Evolutionary conservation across 2,329 filamentous ascomycete genomes (phyloP).

Genomic region (Rutstroemia sp.): DNA sequence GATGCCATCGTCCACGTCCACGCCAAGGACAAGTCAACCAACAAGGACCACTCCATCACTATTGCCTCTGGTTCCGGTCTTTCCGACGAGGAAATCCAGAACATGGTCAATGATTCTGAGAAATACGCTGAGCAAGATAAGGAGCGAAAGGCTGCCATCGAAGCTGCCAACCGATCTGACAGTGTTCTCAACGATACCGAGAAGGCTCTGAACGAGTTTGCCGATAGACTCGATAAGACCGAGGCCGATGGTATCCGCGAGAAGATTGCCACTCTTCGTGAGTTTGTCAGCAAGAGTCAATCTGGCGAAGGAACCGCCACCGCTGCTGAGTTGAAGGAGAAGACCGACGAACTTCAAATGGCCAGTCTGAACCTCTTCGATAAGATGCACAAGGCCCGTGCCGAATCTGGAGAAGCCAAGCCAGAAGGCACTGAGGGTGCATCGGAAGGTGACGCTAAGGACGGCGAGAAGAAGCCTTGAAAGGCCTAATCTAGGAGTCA

Average conservation of each 20-base stretch:
- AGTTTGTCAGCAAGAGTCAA: conserved; percentile 91
- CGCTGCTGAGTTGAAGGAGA: conserved; percentile 92
- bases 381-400: conserved; percentile 98
- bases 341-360: conserved; percentile 96
- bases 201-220: conserved; percentile 94
- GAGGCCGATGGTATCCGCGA: conserved; percentile 90
- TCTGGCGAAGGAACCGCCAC: conserved; percentile 80
- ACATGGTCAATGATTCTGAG: conserved; percentile 97
- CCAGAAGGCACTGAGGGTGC: conserved; percentile 37
- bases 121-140: conserved; percentile 92
- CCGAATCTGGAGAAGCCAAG: conserved; percentile 52
- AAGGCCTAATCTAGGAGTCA: conserved; percentile 20
- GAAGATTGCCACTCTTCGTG: conserved; percentile 81
- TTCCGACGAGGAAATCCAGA: conserved; percentile 87
- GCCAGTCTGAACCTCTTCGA: conserved; percentile 95
- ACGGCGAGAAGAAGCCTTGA: conserved; percentile 57
- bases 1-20: conserved; percentile 97
- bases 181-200: conserved; percentile 95
- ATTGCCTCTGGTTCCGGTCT: conserved; percentile 97
- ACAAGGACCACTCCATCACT: conserved; percentile 99
- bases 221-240: conserved; percentile 92
- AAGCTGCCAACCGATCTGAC: conserved; percentile 95
- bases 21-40: conserved; percentile 98
- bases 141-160: conserved; percentile 92
- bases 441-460: conserved; percentile 67